Evolutionary conservation across 2,329 filamentous ascomycete genomes (phyloP), one percentile per base, ranked within the genome.

Genomic region (Colletotrichum agaves): DNA sequence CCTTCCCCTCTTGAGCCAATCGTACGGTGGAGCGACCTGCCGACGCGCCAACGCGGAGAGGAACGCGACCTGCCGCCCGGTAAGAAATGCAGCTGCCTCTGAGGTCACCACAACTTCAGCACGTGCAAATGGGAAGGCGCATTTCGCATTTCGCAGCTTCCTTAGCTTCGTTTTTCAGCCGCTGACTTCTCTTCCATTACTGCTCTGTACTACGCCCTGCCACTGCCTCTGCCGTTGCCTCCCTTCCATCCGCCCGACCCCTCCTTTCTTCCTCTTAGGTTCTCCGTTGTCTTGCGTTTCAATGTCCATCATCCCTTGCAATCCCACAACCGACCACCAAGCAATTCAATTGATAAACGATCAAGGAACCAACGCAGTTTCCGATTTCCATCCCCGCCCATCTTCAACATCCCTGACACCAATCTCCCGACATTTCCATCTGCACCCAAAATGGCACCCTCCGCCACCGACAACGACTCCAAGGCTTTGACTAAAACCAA

Each of bases 391-490:
- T 50, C 47, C 31, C 19, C 33, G 21, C 19, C 33, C 19, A 4
- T 27, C 35, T 15, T 12, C 52, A 17, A 41, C 35, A 56, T 33
- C 17, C 35, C 52, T 27, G 52, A 56, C 33, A 17, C 17, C 27
- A 43, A 58, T 21, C 57, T 31, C 57, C 33, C 15, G 49, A 19
- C 1, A 50, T 35, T 31, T 31, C 7, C 49, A 35, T 35, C 49
- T 52, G 23, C 27, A 31, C 27, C 49, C n/a, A 44, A 50, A 39
- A 60, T 60, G 57, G 43, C 57, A 8, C 13, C 57, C 57, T 19
- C 33, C n/a, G 39, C 39, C 67, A 67, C 73, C 60, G 60, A 69
- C 61, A 71, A 72, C 44, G 67, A 72, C 23, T 27, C 74, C 55
- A 71, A 73, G 35, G 35, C 57, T 44, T 19, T 23, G 15, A 31